These are phyloP conservation scores for Microbotryum violaceum DNA, from an alignment of 1,284 basidiomycete genomes.

Conservation along the genomic window DNA sequence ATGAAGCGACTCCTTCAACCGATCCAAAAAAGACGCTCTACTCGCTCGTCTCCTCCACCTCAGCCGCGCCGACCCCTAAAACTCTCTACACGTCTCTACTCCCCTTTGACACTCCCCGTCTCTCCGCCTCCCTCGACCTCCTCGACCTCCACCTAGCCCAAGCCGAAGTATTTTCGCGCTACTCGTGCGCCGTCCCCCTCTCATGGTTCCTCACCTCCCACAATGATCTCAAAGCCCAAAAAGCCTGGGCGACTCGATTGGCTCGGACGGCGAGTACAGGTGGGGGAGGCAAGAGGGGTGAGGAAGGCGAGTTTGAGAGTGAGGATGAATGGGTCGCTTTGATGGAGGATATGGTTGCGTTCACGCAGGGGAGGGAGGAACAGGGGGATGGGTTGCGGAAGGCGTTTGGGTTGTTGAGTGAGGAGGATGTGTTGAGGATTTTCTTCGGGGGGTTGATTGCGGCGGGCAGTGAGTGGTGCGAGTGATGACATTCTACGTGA, in stretches of 20 bases:
- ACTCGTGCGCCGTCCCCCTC: constrained; percentile 69
- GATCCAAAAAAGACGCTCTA: not conserved
- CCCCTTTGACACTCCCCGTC: constrained; percentile 46
- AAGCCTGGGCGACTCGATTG: constrained; percentile 78
- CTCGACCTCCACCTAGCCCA: constrained; percentile 88
- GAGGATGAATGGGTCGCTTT: constrained; percentile 74
- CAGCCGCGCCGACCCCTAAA: constrained; percentile 55
- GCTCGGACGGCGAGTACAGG: constrained; percentile 57
- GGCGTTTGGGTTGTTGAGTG: constrained; percentile 67
- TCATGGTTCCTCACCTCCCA: constrained; percentile 77
- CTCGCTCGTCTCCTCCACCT: constrained; percentile 3
- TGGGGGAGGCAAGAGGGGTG: constrained; percentile 13
- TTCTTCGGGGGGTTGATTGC: constrained; percentile 76
- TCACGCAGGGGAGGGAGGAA: constrained; percentile 56
- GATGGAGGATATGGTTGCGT: constrained; percentile 78
- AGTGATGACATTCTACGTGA: not conserved
- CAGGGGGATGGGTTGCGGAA: constrained; percentile 43
- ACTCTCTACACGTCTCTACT: constrained; percentile 51
- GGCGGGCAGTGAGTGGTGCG: constrained; percentile 66
- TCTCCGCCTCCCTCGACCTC: constrained; percentile 76
- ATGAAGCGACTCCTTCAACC: constrained; percentile 9
- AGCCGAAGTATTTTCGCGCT: constrained; percentile 78
- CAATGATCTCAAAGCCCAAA: constrained; percentile 59
- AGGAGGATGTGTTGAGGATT: constrained; percentile 63
- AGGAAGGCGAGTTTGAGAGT: constrained; percentile 47